phyloP scores from a whole-genome alignment of 2,329 filamentous ascomycete species.

The Stemphylium vesicarium region DNA sequence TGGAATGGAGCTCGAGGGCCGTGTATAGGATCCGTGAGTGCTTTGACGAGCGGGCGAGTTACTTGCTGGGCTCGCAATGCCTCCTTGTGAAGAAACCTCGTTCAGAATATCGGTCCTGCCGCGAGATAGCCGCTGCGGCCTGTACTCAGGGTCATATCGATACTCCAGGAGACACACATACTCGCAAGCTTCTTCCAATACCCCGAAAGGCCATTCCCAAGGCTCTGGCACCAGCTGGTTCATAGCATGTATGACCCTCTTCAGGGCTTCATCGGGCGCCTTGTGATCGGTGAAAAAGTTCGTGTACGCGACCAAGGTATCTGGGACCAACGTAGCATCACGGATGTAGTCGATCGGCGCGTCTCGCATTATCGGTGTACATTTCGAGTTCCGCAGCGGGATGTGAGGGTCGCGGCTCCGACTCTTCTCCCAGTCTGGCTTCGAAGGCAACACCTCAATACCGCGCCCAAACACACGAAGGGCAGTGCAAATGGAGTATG shows the following conservation, averaged over 20 bases:
- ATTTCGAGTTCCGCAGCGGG: conserved; percentile 1
- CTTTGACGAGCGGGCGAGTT: background rate
- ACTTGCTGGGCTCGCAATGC: background rate
- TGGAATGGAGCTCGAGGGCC: background rate
- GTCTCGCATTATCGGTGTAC: background rate
- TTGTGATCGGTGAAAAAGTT: conserved; percentile 8
- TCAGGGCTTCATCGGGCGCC: background rate
- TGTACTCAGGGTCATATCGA: conserved; percentile 1
- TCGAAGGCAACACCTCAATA: conserved; percentile 15
- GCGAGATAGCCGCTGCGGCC: background rate
- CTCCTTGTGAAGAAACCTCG: background rate
- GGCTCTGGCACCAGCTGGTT: conserved; percentile 3
- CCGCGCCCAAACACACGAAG: conserved; percentile 18
- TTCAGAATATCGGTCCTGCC: background rate
- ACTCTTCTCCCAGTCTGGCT: conserved; percentile 2
- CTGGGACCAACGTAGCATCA: background rate
- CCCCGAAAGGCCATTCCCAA: conserved; percentile 14
- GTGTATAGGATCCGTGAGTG: too few relatives aligned
- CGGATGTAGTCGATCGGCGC: conserved; percentile 9
- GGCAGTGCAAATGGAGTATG: conserved; percentile 8
- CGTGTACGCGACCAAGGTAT: conserved; percentile 2
- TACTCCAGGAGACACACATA: conserved; percentile 14
- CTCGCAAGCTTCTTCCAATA: conserved; percentile 9
- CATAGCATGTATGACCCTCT: conserved; percentile 2
- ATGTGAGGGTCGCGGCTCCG: background rate